These are phyloP conservation scores for Teratosphaeria epicoccoides DNA, from an alignment of 2,329 filamentous ascomycete genomes.

Conservation along the genomic window DNA sequence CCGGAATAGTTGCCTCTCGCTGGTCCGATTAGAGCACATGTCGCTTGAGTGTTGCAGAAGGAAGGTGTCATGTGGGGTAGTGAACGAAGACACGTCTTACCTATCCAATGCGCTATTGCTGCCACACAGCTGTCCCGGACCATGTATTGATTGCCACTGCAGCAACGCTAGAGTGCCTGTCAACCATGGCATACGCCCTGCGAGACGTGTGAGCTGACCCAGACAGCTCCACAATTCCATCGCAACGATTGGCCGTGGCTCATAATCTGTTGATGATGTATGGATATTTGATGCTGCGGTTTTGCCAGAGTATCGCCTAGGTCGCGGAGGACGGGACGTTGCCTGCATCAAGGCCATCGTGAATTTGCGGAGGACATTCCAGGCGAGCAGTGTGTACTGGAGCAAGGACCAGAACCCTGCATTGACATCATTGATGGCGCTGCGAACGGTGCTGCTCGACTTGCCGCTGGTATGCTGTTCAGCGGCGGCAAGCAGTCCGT, in stretches of 20 bases:
- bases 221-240: constrained; percentile 70
- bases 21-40: not conserved
- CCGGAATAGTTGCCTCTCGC: not conserved
- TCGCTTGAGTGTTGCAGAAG: not conserved
- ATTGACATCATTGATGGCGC: constrained; percentile 8
- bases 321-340: constrained; percentile 53
- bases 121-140: constrained; percentile 64
- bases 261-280: not conserved
- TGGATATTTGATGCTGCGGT: not conserved
- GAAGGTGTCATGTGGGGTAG: not conserved
- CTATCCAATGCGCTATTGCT: constrained; percentile 76
- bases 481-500: constrained; percentile 40
- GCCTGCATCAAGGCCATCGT: constrained; percentile 55
- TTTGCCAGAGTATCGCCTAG: constrained; percentile 6
- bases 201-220: constrained; percentile 61
- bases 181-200: constrained; percentile 83
- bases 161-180: constrained; percentile 62
- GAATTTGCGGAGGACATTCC: constrained; percentile 51
- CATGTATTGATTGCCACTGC: constrained; percentile 61
- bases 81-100: constrained; percentile 49
- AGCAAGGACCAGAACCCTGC: constrained; percentile 37
- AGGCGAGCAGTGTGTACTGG: constrained; percentile 40
- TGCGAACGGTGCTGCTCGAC: not conserved
- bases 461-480: constrained; percentile 13
- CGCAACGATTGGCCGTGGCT: constrained; percentile 50